A percentile compares a stretch with the other conserved stretches of the same genome.
Evolutionary conservation across 345 rosid species (phyloP).

Genomic region (Eucalyptus tenuipes): DNA sequence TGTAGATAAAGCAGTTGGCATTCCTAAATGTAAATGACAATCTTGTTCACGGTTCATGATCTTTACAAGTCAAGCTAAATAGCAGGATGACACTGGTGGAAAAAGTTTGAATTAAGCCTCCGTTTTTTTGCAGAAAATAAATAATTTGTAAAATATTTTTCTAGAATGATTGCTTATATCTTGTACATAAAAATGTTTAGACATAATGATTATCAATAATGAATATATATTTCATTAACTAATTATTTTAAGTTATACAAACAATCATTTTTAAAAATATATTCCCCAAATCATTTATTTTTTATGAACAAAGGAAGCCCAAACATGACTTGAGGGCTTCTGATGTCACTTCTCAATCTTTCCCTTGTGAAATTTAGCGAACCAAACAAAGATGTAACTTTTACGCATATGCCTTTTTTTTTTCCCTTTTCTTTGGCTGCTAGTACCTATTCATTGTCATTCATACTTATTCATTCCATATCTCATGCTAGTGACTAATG

Average conservation of each 20-base stretch:
- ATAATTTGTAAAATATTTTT: too few relatives aligned
- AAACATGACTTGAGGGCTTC: not conserved
- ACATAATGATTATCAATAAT: not conserved
- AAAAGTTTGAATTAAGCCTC: not conserved
- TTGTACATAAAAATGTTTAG: too few relatives aligned
- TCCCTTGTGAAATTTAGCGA: not conserved
- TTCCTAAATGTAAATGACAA: not conserved
- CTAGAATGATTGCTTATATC: too few relatives aligned
- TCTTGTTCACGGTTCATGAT: not conserved
- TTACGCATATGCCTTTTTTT: too few relatives aligned
- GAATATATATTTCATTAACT: too few relatives aligned
- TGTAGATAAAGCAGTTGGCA: not conserved
- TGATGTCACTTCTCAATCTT: not conserved
- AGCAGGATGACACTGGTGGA: not conserved
- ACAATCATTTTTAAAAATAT: too few relatives aligned
- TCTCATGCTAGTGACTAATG: not conserved
- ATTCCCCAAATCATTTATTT: too few relatives aligned
- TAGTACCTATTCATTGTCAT: too few relatives aligned
- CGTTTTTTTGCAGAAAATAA: too few relatives aligned
- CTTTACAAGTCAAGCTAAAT: not conserved
- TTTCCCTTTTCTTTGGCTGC: too few relatives aligned
- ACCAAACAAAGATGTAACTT: not conserved
- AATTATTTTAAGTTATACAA: too few relatives aligned
- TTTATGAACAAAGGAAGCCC: too few relatives aligned
- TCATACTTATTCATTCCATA: not conserved